Percentiles rank a stretch among this genome's conserved stretches.
Conservation (phyloP, 2,329 filamentous ascomycete species). For the Beauveria australis region DNA sequence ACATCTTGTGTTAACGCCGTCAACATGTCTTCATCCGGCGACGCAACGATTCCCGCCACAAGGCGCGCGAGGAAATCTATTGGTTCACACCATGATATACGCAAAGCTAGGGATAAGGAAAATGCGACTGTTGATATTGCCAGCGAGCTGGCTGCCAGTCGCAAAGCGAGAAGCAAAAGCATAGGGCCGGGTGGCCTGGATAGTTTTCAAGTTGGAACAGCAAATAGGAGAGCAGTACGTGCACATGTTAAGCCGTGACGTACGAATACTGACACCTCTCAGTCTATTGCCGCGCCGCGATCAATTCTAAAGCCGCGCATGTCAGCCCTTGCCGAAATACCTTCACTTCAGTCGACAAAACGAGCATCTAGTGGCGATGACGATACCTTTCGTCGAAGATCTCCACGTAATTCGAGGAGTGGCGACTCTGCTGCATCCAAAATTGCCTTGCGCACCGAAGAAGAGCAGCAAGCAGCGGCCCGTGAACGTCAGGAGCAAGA, state of each 20-base stretch:
- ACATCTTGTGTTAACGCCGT: conserved; percentile 13
- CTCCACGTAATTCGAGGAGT: conserved; percentile 13
- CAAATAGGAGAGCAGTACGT: conserved; percentile 72
- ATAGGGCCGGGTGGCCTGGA: conserved; percentile 87
- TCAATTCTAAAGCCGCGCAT: conserved; percentile 80
- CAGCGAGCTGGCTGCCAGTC: conserved; percentile 41
- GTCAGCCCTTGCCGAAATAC: conserved; percentile 56
- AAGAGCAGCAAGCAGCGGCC: conserved; percentile 62
- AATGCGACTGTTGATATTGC: conserved; percentile 64
- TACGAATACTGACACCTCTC: conserved; percentile 4
- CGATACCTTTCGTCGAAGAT: conserved; percentile 7
- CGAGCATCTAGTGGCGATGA: conserved; percentile 3
- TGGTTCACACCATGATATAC: conserved; percentile 45
- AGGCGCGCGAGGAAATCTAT: conserved; percentile 65
- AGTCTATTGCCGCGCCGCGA: conserved; percentile 51
- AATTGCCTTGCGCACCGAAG: conserved; percentile 59
- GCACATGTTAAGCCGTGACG: conserved; percentile 11
- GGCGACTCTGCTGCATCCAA: conserved; percentile 37
- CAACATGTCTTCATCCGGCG: conserved; percentile 24
- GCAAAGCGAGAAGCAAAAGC: conserved; percentile 84
- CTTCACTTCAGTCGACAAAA: conserved; percentile 45
- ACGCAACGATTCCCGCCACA: conserved; percentile 46
- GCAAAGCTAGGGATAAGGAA: conserved; percentile 59
- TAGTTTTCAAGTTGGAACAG: conserved; percentile 64
- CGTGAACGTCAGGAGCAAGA: conserved; percentile 64